Percentiles rank a stretch among this genome's conserved stretches.
These are phyloP conservation scores for Botrytis porri DNA, from an alignment of 2,329 filamentous ascomycete species.

Conservation along the genomic window DNA sequence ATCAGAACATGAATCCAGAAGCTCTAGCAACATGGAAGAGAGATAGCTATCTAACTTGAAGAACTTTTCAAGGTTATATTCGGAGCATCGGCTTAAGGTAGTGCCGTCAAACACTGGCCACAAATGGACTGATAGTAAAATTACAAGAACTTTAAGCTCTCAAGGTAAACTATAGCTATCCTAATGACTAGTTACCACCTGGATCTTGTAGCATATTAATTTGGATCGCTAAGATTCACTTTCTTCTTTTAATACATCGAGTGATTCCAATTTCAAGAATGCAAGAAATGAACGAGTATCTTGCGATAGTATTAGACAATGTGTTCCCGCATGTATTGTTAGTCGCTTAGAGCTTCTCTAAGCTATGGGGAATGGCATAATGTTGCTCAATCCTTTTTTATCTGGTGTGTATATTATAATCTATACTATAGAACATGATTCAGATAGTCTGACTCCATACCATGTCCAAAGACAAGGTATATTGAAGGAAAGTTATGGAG, in stretches of 20 bases:
- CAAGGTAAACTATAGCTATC: not conserved
- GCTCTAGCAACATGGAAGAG: not conserved
- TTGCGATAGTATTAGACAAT: not conserved
- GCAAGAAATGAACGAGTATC: not conserved
- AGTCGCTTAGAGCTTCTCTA: not conserved
- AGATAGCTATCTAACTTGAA: not conserved
- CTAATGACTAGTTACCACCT: not conserved
- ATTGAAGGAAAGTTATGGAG: rapidly evolving
- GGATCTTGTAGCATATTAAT: rapidly evolving
- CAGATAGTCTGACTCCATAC: rapidly evolving
- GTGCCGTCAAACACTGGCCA: not conserved
- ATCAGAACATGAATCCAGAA: not conserved
- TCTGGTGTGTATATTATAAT: not conserved
- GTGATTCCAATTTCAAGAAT: no score
- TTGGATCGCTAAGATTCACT: not conserved
- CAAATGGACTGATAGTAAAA: not conserved
- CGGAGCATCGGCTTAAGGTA: not conserved
- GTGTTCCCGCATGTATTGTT: not conserved
- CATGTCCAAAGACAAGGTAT: not conserved
- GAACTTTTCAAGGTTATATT: not conserved
- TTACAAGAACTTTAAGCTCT: not conserved
- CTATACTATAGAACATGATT: not conserved
- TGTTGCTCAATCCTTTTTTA: not conserved
- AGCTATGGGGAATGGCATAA: not conserved
- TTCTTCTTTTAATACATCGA: rapidly evolving